Conservation (phyloP, 2,329 filamentous ascomycete genomes). For the Colletotrichum musae region DNA sequence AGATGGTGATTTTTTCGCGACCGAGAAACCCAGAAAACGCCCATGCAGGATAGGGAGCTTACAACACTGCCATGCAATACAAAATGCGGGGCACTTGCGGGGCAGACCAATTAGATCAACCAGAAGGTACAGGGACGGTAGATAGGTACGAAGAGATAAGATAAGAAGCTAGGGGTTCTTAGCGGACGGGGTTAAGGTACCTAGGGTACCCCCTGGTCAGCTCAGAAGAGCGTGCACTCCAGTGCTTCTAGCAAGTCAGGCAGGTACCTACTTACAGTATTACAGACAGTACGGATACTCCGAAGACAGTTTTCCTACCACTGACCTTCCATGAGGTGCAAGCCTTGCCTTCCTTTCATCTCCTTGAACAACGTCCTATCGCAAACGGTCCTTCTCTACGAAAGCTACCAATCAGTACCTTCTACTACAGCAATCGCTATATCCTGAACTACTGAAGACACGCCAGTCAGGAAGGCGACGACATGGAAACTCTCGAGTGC, state of each 20-base stretch:
- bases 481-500: conserved; percentile 54
- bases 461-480: neutral
- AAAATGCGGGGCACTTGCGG: neutral
- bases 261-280: too few species aligned
- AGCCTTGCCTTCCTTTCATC: too few species aligned
- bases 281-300: too few species aligned
- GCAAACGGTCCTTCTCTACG: too few species aligned
- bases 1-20: conserved; percentile 13
- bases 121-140: neutral
- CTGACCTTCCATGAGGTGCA: too few species aligned
- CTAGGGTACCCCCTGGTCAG: too few species aligned
- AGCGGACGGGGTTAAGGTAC: too few species aligned
- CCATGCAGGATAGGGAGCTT: neutral
- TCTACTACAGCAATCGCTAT: neutral
- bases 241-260: too few species aligned
- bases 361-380: too few species aligned
- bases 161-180: neutral
- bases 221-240: too few species aligned
- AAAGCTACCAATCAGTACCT: too few species aligned
- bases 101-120: neutral
- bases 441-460: neutral
- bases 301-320: too few species aligned
- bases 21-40: conserved; percentile 8
- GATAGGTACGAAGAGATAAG: neutral
- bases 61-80: neutral